Base-by-base conservation (phyloP, 345 rosid genomes). In the rapeseed (Brassica napus) region DNA sequence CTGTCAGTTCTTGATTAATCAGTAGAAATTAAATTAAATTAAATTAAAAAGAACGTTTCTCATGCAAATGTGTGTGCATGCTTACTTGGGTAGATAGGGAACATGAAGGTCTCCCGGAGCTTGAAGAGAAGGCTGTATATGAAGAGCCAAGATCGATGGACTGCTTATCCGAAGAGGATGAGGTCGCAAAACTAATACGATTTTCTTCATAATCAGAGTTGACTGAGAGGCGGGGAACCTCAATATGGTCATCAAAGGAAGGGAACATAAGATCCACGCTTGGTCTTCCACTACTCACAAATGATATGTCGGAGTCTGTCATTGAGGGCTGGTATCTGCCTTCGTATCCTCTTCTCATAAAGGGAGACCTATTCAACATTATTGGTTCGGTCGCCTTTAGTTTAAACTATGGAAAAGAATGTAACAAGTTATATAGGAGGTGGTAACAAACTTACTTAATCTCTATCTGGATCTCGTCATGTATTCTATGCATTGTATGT, bases 281-380 rank as follows among this genome's bases (percentile, higher is more conserved):
- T 18, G 87, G 86, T 76, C 90, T 90, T 73, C 74, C 84, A 65
- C 61, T 87, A 85, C 97, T 91, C 60, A 87, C 91, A 74, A 79
- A 91, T 57, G 99, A 89, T 86, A 89, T 87, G 78, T 93, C 98
- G 0, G 87, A 82, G 0, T 91, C 98, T 7, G 81, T 57, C 42
- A 65, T 3, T 1, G 87, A 80, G 2, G 85, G 82, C 73, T 89
- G 47, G 57, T 49, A 49, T 49, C 18, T 49, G 18, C 57, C 57
- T 49, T 89, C 55, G 32, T 47, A 71, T 73, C 85, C 82, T 32
- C 73, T 68, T 81, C 89, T 85, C 10, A 55, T 73, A 79, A 93
- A 90, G 0, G 94, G 93, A 4, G 95, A 91, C 85, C 93, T 67
- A 44, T 65, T 28, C 65, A 81, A 47, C 61, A 64, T 81, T 47